Conservation (phyloP, 345 rosid species). For the Aquilaria sinensis region DNA sequence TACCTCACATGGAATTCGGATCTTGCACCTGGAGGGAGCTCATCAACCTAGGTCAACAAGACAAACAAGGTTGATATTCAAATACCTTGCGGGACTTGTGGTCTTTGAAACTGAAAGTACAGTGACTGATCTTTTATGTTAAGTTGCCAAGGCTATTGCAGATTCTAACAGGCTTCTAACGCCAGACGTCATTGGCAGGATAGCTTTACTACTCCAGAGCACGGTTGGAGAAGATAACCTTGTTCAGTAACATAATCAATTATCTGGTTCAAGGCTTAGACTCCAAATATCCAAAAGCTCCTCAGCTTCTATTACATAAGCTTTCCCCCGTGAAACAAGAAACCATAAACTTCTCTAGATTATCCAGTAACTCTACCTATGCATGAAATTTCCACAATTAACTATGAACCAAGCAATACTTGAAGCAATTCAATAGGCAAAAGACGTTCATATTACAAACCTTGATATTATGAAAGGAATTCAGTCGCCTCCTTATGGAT, state of each 20-base stretch:
- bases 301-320: neutral
- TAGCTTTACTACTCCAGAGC: conserved; percentile 4
- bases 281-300: conserved; percentile 11
- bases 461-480: conserved; percentile 25
- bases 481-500: conserved; percentile 28
- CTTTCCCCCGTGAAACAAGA: neutral
- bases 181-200: conserved; percentile 13
- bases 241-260: conserved; percentile 20
- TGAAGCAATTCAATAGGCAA: conserved; percentile 13
- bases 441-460: conserved; percentile 21
- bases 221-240: neutral
- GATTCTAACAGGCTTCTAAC: conserved; percentile 15
- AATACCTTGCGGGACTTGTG: neutral
- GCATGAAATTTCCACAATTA: conserved; percentile 22
- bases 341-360: conserved; percentile 15
- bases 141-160: neutral
- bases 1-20: too few species aligned
- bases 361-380: conserved; percentile 24
- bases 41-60: too few species aligned
- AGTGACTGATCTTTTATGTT: neutral
- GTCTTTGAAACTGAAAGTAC: neutral
- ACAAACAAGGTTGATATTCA: neutral
- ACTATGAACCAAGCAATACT: conserved; percentile 26
- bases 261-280: conserved; percentile 25
- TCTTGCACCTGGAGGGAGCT: too few species aligned